Evolutionary conservation across 148 eudicot species (phyloP).

Genomic region (Suaeda aralocaspica): DNA sequence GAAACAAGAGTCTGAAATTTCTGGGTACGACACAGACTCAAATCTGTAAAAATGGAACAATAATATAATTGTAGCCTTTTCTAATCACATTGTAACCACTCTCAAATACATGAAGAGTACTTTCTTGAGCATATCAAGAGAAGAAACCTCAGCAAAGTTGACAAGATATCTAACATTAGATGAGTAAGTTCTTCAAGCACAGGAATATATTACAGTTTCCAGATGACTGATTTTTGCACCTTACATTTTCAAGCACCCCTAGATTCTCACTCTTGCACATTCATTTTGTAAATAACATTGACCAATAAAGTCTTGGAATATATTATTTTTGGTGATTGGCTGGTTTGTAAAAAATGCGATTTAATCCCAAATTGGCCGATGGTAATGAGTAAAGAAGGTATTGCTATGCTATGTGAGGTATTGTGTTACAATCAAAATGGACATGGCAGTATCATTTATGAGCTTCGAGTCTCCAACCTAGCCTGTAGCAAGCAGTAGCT

Average conservation of each 20-base stretch:
- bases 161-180: background rate
- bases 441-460: too few relatives aligned
- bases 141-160: slow-evolving; percentile 4
- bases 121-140: slow-evolving; percentile 10
- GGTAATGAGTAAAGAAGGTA: too few relatives aligned
- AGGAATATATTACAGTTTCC: background rate
- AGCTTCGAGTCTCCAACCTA: too few relatives aligned
- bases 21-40: slow-evolving; percentile 14
- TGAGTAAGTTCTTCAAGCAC: background rate
- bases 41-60: slow-evolving; percentile 7
- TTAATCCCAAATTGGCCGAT: too few relatives aligned
- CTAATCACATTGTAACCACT: slow-evolving; percentile 1
- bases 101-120: slow-evolving; percentile 19
- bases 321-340: too few relatives aligned
- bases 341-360: too few relatives aligned
- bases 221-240: background rate
- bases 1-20: slow-evolving; percentile 27
- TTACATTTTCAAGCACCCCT: background rate
- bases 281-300: background rate
- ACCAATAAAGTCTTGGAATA: too few relatives aligned
- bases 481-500: too few relatives aligned
- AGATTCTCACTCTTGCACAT: background rate
- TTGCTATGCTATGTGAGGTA: too few relatives aligned
- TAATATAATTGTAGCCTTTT: background rate
- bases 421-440: too few relatives aligned